Evolutionary conservation across 2,329 filamentous ascomycete species (phyloP), one percentile per base, ranked within the genome.

Genomic region (Claviceps quebecensis): DNA sequence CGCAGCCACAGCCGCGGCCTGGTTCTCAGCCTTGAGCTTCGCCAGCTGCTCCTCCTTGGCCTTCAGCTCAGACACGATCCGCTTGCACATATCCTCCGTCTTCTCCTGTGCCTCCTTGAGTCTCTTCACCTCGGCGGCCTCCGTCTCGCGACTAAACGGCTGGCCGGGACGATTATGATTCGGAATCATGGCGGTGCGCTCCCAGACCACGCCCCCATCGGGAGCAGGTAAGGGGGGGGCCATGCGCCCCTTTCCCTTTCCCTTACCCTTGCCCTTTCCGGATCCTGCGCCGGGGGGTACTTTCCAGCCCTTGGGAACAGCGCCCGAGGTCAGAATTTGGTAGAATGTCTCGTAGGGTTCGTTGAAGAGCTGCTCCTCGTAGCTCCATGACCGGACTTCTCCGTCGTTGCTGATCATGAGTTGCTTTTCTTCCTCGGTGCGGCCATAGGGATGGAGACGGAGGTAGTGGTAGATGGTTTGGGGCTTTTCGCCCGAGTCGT

Each of bases 351-450:
- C 87, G 60, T 89, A 93, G 0, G 93, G 93, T 67, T 98, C 93
- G 69, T 95, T 97, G 75, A 98, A 98, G 48, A 97, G 78, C 57
- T 97, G 85, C 63, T 95, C 89, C 67, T 98, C 93, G 63, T 96
- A 88, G 53, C 81, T 83, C 76, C 93, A 91, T 48, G 83, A 80
- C 36, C 83, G 72, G 45, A 97, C 82, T 61, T 84, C 75, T 57
- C 70, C 79, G 69, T 69, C 78, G 67, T 71, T 79, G 50, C 63
- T 67, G 54, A 75, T 67, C 78, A 75, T 78, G 55, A 72, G 71
- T 58, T 79, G 76, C 61, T 77, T 86, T 65, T 85, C 81, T 50
- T 80, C 83, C 61, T 94, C 87, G 59, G 82, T 86, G 53, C 88
- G 76, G 16, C 89, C 89, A 66, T 91, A 98, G 2, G 91, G 87